Evolutionary conservation across 768 basidiomycete species (phyloP).

Genomic region (Ramaria sp.): DNA sequence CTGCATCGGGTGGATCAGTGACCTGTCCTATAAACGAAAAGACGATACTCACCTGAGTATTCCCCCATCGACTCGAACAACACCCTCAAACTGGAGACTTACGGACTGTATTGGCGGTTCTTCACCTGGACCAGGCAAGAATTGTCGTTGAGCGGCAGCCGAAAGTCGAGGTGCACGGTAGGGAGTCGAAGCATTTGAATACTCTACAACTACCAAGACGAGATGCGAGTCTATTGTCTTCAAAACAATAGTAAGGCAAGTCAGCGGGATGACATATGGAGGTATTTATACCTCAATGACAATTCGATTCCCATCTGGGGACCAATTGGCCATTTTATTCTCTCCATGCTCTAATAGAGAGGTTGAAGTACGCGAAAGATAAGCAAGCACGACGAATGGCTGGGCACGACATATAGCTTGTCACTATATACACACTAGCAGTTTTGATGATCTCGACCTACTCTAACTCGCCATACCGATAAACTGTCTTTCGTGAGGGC

Average conservation of each 20-base stretch:
- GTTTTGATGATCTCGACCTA: conserved; percentile 25
- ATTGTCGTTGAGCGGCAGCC: conserved; percentile 47
- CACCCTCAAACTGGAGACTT: conserved; percentile 66
- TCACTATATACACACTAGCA: not conserved
- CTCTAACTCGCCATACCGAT: conserved; percentile 75
- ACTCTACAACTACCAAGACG: conserved; percentile 60
- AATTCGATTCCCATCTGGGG: conserved; percentile 69
- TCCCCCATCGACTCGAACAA: conserved; percentile 66
- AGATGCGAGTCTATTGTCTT: conserved; percentile 78
- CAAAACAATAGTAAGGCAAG: not conserved
- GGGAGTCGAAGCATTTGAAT: conserved; percentile 40
- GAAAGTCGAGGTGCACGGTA: conserved; percentile 46
- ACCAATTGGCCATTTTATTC: conserved; percentile 68
- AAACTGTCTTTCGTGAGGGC: conserved; percentile 61
- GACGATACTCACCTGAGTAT: conserved; percentile 46
- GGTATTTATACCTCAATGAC: conserved; percentile 57
- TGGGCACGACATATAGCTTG: conserved; percentile 18
- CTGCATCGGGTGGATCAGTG: conserved; percentile 24
- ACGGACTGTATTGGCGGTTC: conserved; percentile 59
- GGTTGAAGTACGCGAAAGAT: conserved; percentile 62
- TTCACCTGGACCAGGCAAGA: conserved; percentile 75
- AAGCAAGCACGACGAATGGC: conserved; percentile 65
- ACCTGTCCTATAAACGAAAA: not conserved
- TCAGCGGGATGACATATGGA: not conserved
- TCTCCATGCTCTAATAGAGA: conserved; percentile 81